A percentile compares a stretch with the other conserved stretches of the same genome.
phyloP scores from a whole-genome alignment of 148 eudicot species.

The Beta vulgaris region DNA sequence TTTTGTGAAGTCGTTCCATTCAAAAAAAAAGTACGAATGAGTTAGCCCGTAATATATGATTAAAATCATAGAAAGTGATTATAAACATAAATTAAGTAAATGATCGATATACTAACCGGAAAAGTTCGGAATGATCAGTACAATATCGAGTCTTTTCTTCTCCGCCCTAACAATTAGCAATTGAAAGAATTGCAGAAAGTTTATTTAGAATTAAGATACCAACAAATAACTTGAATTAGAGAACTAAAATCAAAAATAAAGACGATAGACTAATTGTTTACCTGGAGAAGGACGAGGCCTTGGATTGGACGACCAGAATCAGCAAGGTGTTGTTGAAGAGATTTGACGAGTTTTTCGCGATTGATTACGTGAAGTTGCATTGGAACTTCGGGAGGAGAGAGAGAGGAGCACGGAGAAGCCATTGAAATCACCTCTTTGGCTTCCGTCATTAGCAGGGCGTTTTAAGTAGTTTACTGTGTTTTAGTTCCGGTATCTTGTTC shows the following conservation, averaged over 20 bases:
- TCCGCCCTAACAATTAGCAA: conserved; percentile 57
- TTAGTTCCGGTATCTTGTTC: no score
- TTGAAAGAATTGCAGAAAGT: not conserved
- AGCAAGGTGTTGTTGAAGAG: conserved; percentile 55
- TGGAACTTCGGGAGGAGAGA: conserved; percentile 57
- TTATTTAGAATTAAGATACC: not conserved
- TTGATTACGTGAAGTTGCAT: conserved; percentile 63
- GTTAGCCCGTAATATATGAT: not conserved
- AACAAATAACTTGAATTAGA: not conserved
- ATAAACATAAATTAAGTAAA: not conserved
- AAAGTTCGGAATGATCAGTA: conserved; percentile 89
- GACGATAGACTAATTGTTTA: conserved; percentile 9
- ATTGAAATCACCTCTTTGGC: conserved; percentile 26
- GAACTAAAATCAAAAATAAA: not conserved
- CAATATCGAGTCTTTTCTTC: conserved; percentile 79
- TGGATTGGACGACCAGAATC: conserved; percentile 46
- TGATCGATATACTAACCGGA: conserved; percentile 40
- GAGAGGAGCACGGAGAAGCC: conserved; percentile 36
- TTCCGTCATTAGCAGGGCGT: conserved; percentile 14
- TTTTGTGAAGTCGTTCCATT: no score
- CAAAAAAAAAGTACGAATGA: no score
- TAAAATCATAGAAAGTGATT: not conserved
- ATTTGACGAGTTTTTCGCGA: conserved; percentile 53
- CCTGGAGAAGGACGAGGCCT: conserved; percentile 83
- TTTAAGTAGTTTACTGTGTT: not conserved